Evolutionary conservation across 768 basidiomycete genomes (phyloP).

Genomic region (Macrocybe gigantea): DNA sequence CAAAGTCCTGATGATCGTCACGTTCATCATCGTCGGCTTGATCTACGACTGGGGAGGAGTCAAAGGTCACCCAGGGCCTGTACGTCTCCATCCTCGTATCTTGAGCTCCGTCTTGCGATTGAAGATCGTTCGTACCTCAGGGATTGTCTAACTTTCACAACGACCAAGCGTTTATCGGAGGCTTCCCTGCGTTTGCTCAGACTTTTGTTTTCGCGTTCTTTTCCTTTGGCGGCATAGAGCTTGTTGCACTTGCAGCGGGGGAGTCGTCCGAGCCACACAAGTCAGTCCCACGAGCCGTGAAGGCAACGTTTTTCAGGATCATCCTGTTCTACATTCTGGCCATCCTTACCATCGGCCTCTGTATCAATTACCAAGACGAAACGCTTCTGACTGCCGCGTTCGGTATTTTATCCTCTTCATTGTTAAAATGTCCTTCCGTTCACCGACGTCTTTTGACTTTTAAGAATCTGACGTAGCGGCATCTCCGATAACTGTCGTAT

Average conservation of each 20-base stretch:
- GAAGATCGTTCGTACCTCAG: conserved; percentile 16
- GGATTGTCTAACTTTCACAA: conserved; percentile 45
- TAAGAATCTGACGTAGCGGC: conserved; percentile 45
- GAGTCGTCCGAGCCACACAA: conserved; percentile 61
- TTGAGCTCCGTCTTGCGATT: conserved; percentile 5
- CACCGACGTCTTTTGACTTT: background rate
- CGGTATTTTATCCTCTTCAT: conserved; percentile 22
- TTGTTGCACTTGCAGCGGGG: conserved; percentile 69
- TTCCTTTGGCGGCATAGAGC: conserved; percentile 63
- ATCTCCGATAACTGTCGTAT: conserved; percentile 60
- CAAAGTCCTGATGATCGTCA: conserved; percentile 55
- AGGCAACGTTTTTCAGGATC: conserved; percentile 63
- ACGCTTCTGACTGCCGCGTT: conserved; percentile 42
- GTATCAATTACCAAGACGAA: conserved; percentile 55
- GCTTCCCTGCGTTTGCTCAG: conserved; percentile 45
- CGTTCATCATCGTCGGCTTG: conserved; percentile 60
- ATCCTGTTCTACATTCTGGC: conserved; percentile 60
- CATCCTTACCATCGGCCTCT: conserved; percentile 59
- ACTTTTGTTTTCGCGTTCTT: conserved; percentile 68
- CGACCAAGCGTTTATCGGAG: conserved; percentile 48
- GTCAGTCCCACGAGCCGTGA: conserved; percentile 58
- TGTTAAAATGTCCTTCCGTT: background rate
- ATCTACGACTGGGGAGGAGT: conserved; percentile 59
- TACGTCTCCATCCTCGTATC: conserved; percentile 20
- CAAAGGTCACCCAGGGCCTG: conserved; percentile 52